Conservation (phyloP, 2,329 filamentous ascomycete genomes). For the Trichoderma koningiopsis region DNA sequence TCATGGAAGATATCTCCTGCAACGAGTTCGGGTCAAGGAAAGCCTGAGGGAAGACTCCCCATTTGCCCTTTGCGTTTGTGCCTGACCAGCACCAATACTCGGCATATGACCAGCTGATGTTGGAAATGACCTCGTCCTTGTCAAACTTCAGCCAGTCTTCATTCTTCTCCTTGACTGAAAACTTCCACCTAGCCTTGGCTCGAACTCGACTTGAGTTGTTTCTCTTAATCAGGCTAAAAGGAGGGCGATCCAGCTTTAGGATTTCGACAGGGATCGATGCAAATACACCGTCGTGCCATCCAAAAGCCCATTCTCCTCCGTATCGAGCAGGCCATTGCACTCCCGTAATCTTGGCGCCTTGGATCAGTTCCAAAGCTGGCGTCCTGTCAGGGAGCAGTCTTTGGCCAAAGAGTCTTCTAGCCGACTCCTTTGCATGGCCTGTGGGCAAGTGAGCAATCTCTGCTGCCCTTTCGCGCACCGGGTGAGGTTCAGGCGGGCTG, state of each 20-base stretch:
- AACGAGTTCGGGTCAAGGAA: conserved; percentile 52
- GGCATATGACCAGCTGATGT: conserved; percentile 56
- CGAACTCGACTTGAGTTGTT: conserved; percentile 50
- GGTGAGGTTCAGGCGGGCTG: conserved; percentile 44
- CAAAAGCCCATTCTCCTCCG: conserved; percentile 59
- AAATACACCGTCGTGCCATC: conserved; percentile 57
- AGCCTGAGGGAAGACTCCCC: conserved; percentile 55
- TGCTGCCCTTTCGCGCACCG: conserved; percentile 44
- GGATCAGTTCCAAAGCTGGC: conserved; percentile 49
- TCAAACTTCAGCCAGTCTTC: conserved; percentile 62
- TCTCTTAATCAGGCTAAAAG: conserved; percentile 49
- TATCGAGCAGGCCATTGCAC: conserved; percentile 55
- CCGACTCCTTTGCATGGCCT: conserved; percentile 50
- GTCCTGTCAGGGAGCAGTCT: conserved; percentile 49
- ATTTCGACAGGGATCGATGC: conserved; percentile 54
- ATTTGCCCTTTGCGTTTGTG: conserved; percentile 54
- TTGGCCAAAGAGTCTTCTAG: conserved; percentile 51
- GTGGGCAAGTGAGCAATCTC: conserved; percentile 48
- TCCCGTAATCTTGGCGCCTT: conserved; percentile 53
- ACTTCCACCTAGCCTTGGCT: conserved; percentile 57
- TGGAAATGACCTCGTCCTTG: conserved; percentile 67
- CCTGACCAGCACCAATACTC: conserved; percentile 61
- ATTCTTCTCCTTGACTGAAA: conserved; percentile 48
- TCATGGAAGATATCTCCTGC: conserved; percentile 37
- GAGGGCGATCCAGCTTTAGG: conserved; percentile 52